Evolutionary conservation across 495 filamentous ascomycete genomes (phyloP).

Genomic region (Geoglossum glabrum): DNA sequence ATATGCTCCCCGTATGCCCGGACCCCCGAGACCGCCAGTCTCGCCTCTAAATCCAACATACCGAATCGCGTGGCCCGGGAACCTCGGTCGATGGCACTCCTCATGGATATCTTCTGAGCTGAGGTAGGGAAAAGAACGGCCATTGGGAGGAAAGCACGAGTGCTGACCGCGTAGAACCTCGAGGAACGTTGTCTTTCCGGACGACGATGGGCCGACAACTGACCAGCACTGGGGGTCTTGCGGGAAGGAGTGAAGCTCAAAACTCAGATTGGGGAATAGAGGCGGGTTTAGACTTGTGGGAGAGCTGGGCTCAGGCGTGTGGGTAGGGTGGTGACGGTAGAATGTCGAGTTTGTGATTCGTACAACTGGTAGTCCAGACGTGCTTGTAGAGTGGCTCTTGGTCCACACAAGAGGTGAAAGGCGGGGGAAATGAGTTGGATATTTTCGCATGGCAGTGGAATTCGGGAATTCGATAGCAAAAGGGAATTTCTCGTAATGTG

Average conservation of each 20-base stretch:
- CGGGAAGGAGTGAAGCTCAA: conserved; percentile 36
- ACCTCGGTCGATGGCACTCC: conserved; percentile 32
- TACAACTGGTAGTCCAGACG: conserved; percentile 34
- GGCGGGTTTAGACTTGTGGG: conserved; percentile 31
- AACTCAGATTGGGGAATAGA: conserved; percentile 46
- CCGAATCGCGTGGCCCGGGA: conserved; percentile 44
- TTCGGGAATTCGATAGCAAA: not conserved
- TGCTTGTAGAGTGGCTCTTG: not conserved
- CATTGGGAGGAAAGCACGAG: conserved; percentile 47
- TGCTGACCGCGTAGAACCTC: conserved; percentile 54
- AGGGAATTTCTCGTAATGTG: not conserved
- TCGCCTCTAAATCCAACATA: conserved; percentile 68
- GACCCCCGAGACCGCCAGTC: conserved; percentile 16
- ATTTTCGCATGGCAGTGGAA: conserved; percentile 13
- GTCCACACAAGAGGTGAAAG: conserved; percentile 4
- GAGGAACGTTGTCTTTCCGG: conserved; percentile 57
- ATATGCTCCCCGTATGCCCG: conserved; percentile 46
- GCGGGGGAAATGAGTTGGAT: conserved; percentile 7
- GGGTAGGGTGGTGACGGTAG: conserved; percentile 53
- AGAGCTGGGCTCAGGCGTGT: conserved; percentile 12
- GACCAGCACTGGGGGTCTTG: conserved; percentile 41
- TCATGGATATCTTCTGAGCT: conserved; percentile 35
- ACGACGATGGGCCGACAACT: conserved; percentile 49
- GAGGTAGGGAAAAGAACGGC: conserved; percentile 59
- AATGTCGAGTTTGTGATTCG: conserved; percentile 58